Evolutionary conservation across 371 early-diverging fungal species (phyloP).

Genomic region (Mucor piriformis): DNA sequence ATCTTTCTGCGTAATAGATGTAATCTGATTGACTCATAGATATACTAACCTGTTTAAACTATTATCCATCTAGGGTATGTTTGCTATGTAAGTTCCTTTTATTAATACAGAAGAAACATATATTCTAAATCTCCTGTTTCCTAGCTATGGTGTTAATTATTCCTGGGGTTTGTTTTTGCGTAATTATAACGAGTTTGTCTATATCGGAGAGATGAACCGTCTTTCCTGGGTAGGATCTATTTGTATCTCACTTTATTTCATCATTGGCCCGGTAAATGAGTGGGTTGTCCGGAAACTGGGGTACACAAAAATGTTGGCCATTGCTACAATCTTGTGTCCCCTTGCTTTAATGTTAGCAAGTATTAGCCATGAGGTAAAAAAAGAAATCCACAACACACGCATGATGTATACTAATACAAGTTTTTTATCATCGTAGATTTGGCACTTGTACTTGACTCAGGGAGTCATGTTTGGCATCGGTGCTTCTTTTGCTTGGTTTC

Average conservation of each 20-base stretch:
- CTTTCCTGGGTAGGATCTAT: slow-evolving; percentile 50
- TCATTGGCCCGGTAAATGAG: slow-evolving; percentile 47
- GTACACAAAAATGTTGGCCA: slow-evolving; percentile 51
- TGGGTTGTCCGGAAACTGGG: slow-evolving; percentile 57
- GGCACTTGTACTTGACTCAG: slow-evolving; percentile 71
- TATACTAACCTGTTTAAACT: neutral
- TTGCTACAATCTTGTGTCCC: slow-evolving; percentile 53
- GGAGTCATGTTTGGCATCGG: slow-evolving; percentile 66
- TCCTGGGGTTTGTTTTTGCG: slow-evolving; percentile 44
- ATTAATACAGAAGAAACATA: neutral
- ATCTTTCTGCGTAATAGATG: slow-evolving; percentile 34
- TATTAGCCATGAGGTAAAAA: slow-evolving; percentile 43
- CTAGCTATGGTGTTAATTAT: slow-evolving; percentile 45
- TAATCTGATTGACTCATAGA: neutral
- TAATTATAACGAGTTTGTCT: slow-evolving; percentile 34
- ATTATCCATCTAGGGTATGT: slow-evolving; percentile 30
- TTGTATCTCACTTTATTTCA: slow-evolving; percentile 39
- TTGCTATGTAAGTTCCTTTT: slow-evolving; percentile 31
- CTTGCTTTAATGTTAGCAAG: slow-evolving; percentile 65
- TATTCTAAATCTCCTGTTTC: neutral
- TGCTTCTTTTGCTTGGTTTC: slow-evolving; percentile 54
- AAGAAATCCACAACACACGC: slow-evolving; percentile 29
- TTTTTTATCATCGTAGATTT: too few relatives aligned
- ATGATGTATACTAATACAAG: too few relatives aligned
- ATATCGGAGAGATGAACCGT: slow-evolving; percentile 30